These are phyloP conservation scores for Bruguiera parviflora DNA, from an alignment of 345 rosid genomes.

Conservation along the genomic window DNA sequence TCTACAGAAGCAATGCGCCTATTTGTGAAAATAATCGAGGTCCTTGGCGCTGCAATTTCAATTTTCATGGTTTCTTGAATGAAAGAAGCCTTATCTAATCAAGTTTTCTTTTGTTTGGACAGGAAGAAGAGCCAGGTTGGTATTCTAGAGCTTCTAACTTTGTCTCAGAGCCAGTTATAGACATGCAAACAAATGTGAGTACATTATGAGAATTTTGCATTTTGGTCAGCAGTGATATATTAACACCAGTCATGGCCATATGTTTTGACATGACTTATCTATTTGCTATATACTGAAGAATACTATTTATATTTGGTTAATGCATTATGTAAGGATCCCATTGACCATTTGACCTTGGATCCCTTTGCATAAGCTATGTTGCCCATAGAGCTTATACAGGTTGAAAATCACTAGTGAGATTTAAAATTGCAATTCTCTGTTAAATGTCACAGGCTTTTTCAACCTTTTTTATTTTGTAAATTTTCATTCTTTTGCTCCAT, in stretches of 20 bases:
- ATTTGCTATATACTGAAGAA: too few relatives aligned
- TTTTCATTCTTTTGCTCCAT: not conserved
- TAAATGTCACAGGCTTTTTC: not conserved
- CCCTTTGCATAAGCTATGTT: too few relatives aligned
- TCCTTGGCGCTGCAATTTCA: conserved; percentile 26
- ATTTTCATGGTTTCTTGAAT: conserved; percentile 13
- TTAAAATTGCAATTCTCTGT: too few relatives aligned
- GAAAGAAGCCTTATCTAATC: conserved; percentile 5
- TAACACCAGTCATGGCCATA: too few relatives aligned
- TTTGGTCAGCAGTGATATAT: not conserved
- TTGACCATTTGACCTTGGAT: too few relatives aligned
- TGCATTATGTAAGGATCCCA: too few relatives aligned
- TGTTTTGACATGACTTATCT: too few relatives aligned
- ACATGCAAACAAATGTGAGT: conserved; percentile 72
- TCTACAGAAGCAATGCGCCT: conserved; percentile 98
- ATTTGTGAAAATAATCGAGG: conserved; percentile 98
- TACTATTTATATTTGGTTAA: too few relatives aligned
- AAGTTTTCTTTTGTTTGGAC: conserved; percentile 11
- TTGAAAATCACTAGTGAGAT: too few relatives aligned
- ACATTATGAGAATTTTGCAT: not conserved
- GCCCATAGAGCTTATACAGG: too few relatives aligned
- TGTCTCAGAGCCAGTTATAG: conserved; percentile 60
- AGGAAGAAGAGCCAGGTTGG: conserved; percentile 99
- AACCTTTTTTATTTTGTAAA: not conserved
- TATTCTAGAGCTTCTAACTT: conserved; percentile 81